Evolutionary conservation across 2,329 filamentous ascomycete genomes (phyloP), one percentile per base, ranked within the genome.

Genomic region (Capronia epimyces): DNA sequence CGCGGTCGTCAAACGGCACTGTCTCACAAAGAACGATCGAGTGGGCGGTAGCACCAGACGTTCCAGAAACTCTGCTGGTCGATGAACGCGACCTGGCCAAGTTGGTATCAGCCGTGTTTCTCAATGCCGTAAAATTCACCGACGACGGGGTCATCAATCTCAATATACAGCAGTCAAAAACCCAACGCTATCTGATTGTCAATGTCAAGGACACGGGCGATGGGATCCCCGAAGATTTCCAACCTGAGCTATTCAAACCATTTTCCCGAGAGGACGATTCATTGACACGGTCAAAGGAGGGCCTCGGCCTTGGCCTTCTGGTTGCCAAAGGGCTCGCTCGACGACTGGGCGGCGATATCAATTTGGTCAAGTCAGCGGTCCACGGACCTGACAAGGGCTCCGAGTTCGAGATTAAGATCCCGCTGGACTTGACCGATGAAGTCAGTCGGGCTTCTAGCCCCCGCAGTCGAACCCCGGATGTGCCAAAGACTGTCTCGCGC

Each of bases 101-200:
- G 61, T 68, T 83, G 60, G 75, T 84, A 2, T 83, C 80, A 2
- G 82, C 80, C 56, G 75, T 84, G 2, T 77, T 81, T 36, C 62
- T 82, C 24, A 87, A 87, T 63, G 83, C 83, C 2, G 74, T 86
- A 60, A 87, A 87, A 63, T 87, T 87, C 61, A 86, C 83, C 0
- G 80, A 84, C 50, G 73, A 75, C 48, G 83, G 84, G 5, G 71
- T 68, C 10, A 83, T 87, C 49, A 75, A 68, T 1, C 68, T 87
- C 10, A 67, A 66, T 41, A 79, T 77, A 3, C 74, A 71, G 4
- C 69, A 82, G 36, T 78, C 75, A 46, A 65, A 67, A 27, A 76
- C 71, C 46, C 63, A 66, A 3, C 74, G 76, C 27, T 78, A 79
- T 61, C 72, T 86, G 36, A 70, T 81, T 39, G 79, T 86, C 62